Conservation (phyloP, 2,329 filamentous ascomycete species). For the Ampelomyces quisqualis region DNA sequence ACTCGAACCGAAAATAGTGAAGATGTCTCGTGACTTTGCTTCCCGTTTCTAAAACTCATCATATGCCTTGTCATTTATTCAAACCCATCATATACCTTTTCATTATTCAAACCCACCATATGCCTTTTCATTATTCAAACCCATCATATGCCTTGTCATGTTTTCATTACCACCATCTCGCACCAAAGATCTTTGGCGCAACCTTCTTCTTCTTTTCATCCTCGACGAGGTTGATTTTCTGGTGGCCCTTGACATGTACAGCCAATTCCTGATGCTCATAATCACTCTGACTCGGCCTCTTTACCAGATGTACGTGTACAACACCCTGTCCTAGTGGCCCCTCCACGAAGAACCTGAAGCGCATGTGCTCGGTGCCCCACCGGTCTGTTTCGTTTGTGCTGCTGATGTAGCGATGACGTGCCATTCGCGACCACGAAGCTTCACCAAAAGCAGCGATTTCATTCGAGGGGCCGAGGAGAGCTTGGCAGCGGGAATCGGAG, state of each 20-base stretch:
- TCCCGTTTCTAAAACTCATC: too few relatives aligned
- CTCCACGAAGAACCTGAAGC: constrained; percentile 83
- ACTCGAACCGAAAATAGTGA: too few relatives aligned
- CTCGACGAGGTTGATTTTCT: constrained; percentile 48
- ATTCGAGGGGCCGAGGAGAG: constrained; percentile 70
- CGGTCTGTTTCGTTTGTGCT: constrained; percentile 69
- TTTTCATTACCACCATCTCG: constrained; percentile 35
- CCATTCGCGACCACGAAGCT: constrained; percentile 78
- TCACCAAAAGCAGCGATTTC: constrained; percentile 82
- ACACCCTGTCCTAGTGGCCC: constrained; percentile 72
- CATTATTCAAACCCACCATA: too few relatives aligned
- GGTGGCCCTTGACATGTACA: constrained; percentile 70
- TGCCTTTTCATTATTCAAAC: neutral
- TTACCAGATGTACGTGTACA: constrained; percentile 77
- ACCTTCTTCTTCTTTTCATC: constrained; percentile 30
- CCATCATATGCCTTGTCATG: neutral
- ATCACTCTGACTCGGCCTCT: constrained; percentile 62
- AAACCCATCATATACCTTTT: neutral
- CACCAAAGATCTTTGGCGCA: constrained; percentile 42
- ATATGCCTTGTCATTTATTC: too few relatives aligned
- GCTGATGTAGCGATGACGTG: constrained; percentile 60
- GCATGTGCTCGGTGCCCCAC: constrained; percentile 74
- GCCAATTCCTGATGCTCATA: constrained; percentile 79
- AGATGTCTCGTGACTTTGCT: too few relatives aligned
- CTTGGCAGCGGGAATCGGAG: constrained; percentile 67